Evolutionary conservation across 169 alveolate species (phyloP), one percentile per base, ranked within the genome.

Genomic region (Plasmodium knowlesi): DNA sequence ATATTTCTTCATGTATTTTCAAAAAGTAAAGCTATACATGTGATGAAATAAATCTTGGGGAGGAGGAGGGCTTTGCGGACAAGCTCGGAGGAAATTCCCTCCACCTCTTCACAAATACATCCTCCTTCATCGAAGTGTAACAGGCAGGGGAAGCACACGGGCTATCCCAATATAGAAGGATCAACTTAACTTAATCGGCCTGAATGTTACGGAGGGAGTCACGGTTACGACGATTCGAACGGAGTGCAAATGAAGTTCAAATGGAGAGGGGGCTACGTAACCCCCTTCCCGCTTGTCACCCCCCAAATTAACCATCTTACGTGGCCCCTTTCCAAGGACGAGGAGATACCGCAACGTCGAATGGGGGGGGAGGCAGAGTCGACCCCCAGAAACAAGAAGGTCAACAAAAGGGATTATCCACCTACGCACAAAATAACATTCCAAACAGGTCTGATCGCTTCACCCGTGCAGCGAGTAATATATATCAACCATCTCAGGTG

Each of bases 381-480:
- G n/a, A n/a, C n/a, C n/a, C n/a, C n/a, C n/a, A n/a, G n/a, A n/a
- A n/a, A n/a, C n/a, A n/a, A n/a, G n/a, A n/a, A n/a, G n/a, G n/a
- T n/a, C n/a, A n/a, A n/a, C n/a, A n/a, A n/a, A n/a, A n/a, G n/a
- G n/a, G n/a, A n/a, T n/a, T n/a, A n/a, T n/a, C n/a, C n/a, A n/a
- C n/a, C n/a, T n/a, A n/a, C n/a, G n/a, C n/a, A n/a, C n/a, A n/a
- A n/a, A 43, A 43, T n/a, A 43, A 10, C n/a, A 43, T 43, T 12
- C 61, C 61, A 12, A 50, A 12, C 61, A 9, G 5, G 61, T 50
- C 61, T 16, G 22, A 14, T 22, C 61, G 61, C 61, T 14, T 78
- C 50, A 50, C 61, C 61, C 61, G 41, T 85, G 39, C 34, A 85
- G 93, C 37, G 93, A 85, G 28, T 73, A 85, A 30, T 73, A 85